Evolutionary conservation across 2,329 filamentous ascomycete genomes (phyloP).

Genomic region (Juglanconis sp.): DNA sequence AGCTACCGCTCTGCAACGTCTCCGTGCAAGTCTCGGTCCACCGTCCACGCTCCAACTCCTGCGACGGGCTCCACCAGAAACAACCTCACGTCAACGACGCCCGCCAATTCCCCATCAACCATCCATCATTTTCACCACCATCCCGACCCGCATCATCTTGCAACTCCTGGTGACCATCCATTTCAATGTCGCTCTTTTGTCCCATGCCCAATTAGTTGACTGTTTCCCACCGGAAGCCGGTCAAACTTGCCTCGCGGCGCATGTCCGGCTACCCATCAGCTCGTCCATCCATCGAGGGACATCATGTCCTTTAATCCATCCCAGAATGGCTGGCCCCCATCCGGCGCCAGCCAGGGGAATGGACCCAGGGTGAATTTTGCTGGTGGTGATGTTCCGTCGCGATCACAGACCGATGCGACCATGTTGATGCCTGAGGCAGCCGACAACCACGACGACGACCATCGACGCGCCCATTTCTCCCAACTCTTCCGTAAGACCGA

Average conservation of each 20-base stretch:
- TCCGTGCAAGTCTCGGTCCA: neutral
- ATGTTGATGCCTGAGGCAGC: constrained; percentile 60
- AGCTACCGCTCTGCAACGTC: neutral
- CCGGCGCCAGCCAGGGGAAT: constrained; percentile 47
- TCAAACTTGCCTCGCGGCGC: constrained; percentile 50
- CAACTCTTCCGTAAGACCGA: constrained; percentile 76
- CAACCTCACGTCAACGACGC: constrained; percentile 56
- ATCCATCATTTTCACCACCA: constrained; percentile 50
- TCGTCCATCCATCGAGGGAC: constrained; percentile 47
- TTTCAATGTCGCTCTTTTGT: constrained; percentile 48
- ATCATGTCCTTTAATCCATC: constrained; percentile 67
- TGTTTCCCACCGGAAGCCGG: constrained; percentile 43
- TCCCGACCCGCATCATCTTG: constrained; percentile 31
- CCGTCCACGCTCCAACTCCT: neutral
- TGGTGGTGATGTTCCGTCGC: constrained; percentile 57
- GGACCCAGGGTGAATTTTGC: constrained; percentile 51
- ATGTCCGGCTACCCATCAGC: constrained; percentile 45
- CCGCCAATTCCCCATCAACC: constrained; percentile 45
- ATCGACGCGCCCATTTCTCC: constrained; percentile 70
- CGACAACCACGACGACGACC: constrained; percentile 63
- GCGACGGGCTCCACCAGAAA: constrained; percentile 33
- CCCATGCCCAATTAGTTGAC: constrained; percentile 47
- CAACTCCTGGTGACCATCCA: constrained; percentile 46
- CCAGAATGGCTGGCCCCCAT: constrained; percentile 63
- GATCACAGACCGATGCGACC: constrained; percentile 47